Conservation (phyloP, 1,284 basidiomycete species). For the Cryptococcus sp. region DNA sequence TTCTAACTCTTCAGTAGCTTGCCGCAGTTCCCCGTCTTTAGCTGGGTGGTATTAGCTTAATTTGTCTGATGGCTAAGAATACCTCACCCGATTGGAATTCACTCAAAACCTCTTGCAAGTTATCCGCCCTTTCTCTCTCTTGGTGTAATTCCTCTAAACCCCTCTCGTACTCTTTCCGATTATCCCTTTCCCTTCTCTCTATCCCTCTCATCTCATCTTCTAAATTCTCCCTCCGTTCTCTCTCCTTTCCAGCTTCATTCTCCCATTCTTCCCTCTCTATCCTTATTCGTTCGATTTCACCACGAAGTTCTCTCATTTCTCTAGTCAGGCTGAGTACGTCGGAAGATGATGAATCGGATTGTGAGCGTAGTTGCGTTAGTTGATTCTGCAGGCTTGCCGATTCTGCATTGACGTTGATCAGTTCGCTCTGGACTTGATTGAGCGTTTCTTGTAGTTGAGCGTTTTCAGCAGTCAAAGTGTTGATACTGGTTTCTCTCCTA, state of each 20-base stretch:
- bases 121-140: conserved; percentile 71
- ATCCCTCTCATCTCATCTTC: conserved; percentile 56
- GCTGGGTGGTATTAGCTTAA: conserved; percentile 29
- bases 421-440: conserved; percentile 57
- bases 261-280: conserved; percentile 88
- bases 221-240: conserved; percentile 64
- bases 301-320: conserved; percentile 71
- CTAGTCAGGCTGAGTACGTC: conserved; percentile 71
- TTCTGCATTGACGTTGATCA: conserved; percentile 53
- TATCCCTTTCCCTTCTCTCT: conserved; percentile 64
- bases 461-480: conserved; percentile 68
- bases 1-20: conserved; percentile 77
- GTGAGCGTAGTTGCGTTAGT: conserved; percentile 54
- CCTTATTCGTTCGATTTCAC: conserved; percentile 75
- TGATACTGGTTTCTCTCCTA: conserved; percentile 73
- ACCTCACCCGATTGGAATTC: conserved; percentile 85
- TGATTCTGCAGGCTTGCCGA: conserved; percentile 64
- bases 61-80: not conserved
- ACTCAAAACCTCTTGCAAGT: conserved; percentile 86
- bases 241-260: conserved; percentile 66
- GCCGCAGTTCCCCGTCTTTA: conserved; percentile 56
- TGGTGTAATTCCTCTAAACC: conserved; percentile 58
- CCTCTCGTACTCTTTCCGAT: conserved; percentile 56
- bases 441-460: conserved; percentile 65
- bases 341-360: conserved; percentile 55